These are phyloP conservation scores for Coccomyxa sp. DNA, from an alignment of 139 green algal genomes.

Conservation along the genomic window DNA sequence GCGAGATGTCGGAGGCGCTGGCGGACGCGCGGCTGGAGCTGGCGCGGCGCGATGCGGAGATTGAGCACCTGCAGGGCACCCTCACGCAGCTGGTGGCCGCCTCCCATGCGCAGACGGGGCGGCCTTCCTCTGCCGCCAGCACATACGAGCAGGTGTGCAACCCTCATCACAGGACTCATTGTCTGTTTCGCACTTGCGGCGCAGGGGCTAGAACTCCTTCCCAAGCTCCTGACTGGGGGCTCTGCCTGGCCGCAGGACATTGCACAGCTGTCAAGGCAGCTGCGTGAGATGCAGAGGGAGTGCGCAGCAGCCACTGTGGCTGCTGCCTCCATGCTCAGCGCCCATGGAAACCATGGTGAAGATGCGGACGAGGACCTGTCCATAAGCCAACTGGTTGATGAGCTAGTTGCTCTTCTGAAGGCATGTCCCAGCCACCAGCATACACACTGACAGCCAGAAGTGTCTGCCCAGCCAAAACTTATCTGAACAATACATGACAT, in stretches of 20 bases:
- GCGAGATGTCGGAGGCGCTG: neutral
- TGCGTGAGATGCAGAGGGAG: conserved; percentile 3
- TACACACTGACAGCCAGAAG: no score
- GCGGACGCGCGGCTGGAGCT: conserved; percentile 11
- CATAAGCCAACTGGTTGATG: no score
- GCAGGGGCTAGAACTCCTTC: no score
- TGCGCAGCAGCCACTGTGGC: no score
- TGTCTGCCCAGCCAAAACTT: no score
- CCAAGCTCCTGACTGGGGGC: no score
- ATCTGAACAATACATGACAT: no score
- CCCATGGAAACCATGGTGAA: no score
- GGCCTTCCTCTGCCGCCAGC: neutral
- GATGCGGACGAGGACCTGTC: no score
- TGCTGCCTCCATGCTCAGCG: neutral
- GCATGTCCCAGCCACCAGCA: no score
- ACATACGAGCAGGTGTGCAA: neutral
- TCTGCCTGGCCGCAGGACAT: neutral
- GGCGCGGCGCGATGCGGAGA: conserved; percentile 8
- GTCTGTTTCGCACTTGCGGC: no score
- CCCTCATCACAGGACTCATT: neutral
- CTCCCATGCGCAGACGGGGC: neutral
- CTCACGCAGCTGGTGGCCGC: conserved; percentile 3
- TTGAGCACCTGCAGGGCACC: conserved; percentile 3
- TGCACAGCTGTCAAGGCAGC: neutral
- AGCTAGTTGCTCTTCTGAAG: no score